Base-by-base conservation (phyloP, 2,329 filamentous ascomycete species). In the Sarocladiaceae sp. region DNA sequence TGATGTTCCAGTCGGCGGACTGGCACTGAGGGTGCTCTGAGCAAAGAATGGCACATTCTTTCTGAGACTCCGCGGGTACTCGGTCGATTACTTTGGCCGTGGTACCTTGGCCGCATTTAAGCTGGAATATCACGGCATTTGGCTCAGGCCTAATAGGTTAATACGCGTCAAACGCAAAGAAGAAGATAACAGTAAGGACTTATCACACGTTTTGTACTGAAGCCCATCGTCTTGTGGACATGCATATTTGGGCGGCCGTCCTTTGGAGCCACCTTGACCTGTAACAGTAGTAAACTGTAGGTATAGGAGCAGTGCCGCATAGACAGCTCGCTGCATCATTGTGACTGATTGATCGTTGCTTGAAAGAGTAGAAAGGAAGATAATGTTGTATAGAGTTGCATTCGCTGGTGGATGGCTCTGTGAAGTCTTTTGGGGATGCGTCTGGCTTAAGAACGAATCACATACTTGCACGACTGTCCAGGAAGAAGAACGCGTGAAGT, bases 181-280 rank as follows among this genome's bases (percentile, higher is more conserved):
- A n/a, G n/a, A n/a, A n/a, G 13, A 26, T 27, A 4, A 6, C 5
- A 6, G 20, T 27, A 9, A 10, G 20, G 18, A 18, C 6, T 21
- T 6, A 21, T 24, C 35, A 9, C 11, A 40, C 35, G 35, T 40
- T 5, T 10, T 40, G 35, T 40, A 40, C 27, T 27, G 4, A 5
- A 40, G 23, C 6, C 35, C 35, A 19, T 40, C 21, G 21, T 40
- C 35, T 21, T 40, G 20, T 15, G 35, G 35, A 15, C 35, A 40
- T 24, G 13, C 9, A 15, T 40, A 40, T 18, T 27, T 40, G 7
- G 35, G 35, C 13, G 35, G 35, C 16, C 35, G 35, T 27, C 13
- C 20, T 26, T 40, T 40, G 27, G 41, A 23, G 18, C 41, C 41
- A 13, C 41, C 41, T 44, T 44, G 41, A 18, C 27, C 41, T 21